Evolutionary conservation across 352 stramenopile genomes (phyloP).

Genomic region (Chrysophaeum taylorii): DNA sequence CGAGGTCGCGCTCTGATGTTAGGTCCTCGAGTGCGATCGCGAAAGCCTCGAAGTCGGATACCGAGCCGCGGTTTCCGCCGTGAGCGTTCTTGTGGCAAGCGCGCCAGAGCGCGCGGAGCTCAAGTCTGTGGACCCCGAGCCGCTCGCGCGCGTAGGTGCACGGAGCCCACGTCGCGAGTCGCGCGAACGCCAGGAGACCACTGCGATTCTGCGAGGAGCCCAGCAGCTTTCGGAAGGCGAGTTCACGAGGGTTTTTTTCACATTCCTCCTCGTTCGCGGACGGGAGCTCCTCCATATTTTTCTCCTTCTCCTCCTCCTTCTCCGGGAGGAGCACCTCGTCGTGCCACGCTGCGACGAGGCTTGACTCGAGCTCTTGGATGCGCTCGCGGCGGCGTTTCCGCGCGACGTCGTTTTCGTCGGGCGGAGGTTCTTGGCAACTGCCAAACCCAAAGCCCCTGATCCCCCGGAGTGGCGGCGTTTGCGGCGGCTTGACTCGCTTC

Average conservation of each 20-base stretch:
- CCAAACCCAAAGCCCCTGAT: neutral
- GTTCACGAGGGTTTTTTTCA: neutral
- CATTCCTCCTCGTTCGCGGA: neutral
- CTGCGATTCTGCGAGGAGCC: neutral
- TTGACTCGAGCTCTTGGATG: too few species aligned
- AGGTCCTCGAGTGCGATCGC: neutral
- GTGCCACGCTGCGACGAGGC: too few species aligned
- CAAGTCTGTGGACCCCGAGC: neutral
- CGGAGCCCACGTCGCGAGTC: neutral
- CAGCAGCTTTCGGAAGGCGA: neutral
- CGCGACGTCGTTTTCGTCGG: too few species aligned
- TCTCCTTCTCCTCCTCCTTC: neutral
- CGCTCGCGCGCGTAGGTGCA: neutral
- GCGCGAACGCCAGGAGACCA: neutral
- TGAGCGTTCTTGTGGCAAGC: neutral
- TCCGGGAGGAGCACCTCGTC: too few species aligned
- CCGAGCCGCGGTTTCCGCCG: neutral
- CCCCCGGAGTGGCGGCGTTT: neutral
- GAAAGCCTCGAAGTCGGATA: neutral
- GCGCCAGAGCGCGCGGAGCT: neutral
- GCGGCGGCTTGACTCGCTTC: too few species aligned
- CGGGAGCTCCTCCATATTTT: neutral
- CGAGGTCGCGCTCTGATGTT: neutral
- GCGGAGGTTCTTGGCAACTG: neutral
- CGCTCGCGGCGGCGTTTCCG: too few species aligned